These are phyloP conservation scores for Camellia oleifera DNA, from an alignment of 179 eudicot species.

Conservation along the genomic window DNA sequence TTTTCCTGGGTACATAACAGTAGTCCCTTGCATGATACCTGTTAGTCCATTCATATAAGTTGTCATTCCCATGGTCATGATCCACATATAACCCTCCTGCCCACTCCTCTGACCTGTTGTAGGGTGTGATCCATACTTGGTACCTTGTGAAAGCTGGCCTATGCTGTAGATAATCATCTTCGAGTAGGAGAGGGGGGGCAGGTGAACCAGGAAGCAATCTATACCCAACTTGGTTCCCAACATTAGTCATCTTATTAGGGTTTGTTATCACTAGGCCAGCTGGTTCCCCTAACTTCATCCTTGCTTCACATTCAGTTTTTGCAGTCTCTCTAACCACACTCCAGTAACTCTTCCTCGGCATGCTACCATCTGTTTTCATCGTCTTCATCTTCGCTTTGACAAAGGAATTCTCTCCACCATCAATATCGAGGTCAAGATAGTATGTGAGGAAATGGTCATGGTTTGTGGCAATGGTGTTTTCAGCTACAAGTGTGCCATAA, in stretches of 20 bases:
- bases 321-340: constrained; percentile 26
- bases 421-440: constrained; percentile 50
- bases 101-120: constrained; percentile 46
- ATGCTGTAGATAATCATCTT: constrained; percentile 36
- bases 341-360: constrained; percentile 43
- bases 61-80: constrained; percentile 42
- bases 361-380: neutral
- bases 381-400: constrained; percentile 24
- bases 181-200: constrained; percentile 20
- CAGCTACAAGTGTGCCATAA: constrained; percentile 46
- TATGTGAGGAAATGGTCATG: constrained; percentile 52
- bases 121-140: constrained; percentile 42
- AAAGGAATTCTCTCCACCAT: constrained; percentile 41
- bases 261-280: constrained; percentile 33
- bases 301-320: constrained; percentile 35
- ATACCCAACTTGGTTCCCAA: constrained; percentile 47
- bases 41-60: constrained; percentile 28
- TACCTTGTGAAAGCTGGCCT: constrained; percentile 39
- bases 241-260: constrained; percentile 35
- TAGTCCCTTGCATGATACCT: neutral
- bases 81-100: constrained; percentile 42
- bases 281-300: constrained; percentile 22
- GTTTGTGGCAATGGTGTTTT: constrained; percentile 34
- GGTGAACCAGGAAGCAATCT: constrained; percentile 29
- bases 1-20: too few relatives aligned